Evolutionary conservation across 371 early-diverging fungal genomes (phyloP).

Genomic region (Sanchytrium tribonematis): DNA sequence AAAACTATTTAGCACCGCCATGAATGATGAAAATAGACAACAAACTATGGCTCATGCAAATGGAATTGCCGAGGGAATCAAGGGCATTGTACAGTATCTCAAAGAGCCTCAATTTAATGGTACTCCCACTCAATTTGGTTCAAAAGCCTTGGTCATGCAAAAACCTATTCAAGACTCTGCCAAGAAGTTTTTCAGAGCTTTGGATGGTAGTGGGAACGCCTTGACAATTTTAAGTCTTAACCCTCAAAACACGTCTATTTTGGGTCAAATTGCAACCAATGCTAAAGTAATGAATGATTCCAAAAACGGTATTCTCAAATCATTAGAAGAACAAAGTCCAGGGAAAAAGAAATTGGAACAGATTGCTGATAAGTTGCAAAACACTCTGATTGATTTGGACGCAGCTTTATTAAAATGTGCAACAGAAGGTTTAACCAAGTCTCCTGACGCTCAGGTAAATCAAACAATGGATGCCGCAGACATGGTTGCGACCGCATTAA

Average conservation of each 20-base stretch:
- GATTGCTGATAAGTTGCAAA: slow-evolving; percentile 10
- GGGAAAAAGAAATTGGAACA: slow-evolving; percentile 18
- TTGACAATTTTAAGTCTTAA: neutral
- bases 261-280: neutral
- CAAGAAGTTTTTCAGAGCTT: slow-evolving; percentile 5
- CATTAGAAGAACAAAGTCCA: slow-evolving; percentile 6
- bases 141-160: slow-evolving; percentile 8
- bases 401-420: slow-evolving; percentile 9
- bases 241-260: neutral
- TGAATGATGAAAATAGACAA: neutral
- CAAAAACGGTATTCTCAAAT: neutral
- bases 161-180: slow-evolving; percentile 13
- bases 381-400: slow-evolving; percentile 9
- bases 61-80: slow-evolving; percentile 11
- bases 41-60: neutral
- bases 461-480: neutral
- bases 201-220: slow-evolving; percentile 8
- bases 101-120: slow-evolving; percentile 14
- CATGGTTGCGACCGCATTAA: no score
- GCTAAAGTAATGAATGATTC: neutral
- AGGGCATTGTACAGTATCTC: slow-evolving; percentile 9
- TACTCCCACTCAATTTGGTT: slow-evolving; percentile 10
- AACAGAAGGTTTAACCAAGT: neutral
- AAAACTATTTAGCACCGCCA: neutral
- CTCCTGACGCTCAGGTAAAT: neutral